Conservation (phyloP, 345 rosid genomes). For the Fremontodendron californicum region DNA sequence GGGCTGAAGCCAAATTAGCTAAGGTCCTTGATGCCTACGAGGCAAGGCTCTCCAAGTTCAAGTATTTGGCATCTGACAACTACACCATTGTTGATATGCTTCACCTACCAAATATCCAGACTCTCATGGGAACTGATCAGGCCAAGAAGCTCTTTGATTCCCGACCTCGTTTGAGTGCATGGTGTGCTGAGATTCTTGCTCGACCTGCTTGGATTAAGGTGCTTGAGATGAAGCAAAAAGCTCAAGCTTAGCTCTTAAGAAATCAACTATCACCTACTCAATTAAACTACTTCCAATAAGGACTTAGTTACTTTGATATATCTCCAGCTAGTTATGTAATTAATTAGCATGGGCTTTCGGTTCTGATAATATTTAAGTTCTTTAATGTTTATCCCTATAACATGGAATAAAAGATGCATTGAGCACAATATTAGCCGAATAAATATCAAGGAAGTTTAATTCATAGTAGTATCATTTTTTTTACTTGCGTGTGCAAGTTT, state of each 20-base stretch:
- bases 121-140: conserved; percentile 3
- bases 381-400: too few relatives aligned
- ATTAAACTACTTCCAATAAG: neutral
- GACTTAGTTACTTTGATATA: neutral
- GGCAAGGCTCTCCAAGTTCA: conserved; percentile 11
- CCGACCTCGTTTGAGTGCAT: conserved; percentile 11
- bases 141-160: conserved; percentile 16
- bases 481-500: too few relatives aligned
- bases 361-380: neutral
- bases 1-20: neutral
- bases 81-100: conserved; percentile 17
- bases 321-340: neutral
- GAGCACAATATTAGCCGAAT: too few relatives aligned
- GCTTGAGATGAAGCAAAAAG: conserved; percentile 3
- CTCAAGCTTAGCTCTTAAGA: neutral
- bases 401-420: too few relatives aligned
- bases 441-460: too few relatives aligned
- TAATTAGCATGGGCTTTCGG: neutral
- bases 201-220: conserved; percentile 20
- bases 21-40: conserved; percentile 15
- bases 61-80: conserved; percentile 17
- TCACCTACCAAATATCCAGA: conserved; percentile 18
- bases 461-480: too few relatives aligned
- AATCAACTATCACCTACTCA: neutral
- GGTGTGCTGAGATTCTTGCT: conserved; percentile 13